Evolutionary conservation across 495 filamentous ascomycete genomes (phyloP).

Genomic region (Neurospora tetraspora): DNA sequence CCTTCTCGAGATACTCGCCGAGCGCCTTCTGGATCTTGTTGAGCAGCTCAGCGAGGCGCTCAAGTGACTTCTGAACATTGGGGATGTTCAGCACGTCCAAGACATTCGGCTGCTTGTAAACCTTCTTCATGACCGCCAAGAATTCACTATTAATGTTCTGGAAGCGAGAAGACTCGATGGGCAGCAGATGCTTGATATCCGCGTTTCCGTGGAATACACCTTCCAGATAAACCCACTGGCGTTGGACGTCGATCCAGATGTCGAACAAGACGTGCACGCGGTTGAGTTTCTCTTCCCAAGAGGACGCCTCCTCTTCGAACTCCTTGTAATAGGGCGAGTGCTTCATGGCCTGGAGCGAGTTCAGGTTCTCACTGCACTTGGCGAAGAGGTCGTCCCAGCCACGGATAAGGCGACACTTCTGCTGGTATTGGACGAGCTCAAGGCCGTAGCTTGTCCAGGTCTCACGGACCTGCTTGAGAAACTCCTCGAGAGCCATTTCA

Average conservation of each 20-base stretch:
- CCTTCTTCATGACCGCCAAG: conserved; percentile 95
- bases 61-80: conserved; percentile 88
- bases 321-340: conserved; percentile 99
- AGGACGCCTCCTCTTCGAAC: conserved; percentile 91
- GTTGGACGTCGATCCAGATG: conserved; percentile 98
- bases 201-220: conserved; percentile 97
- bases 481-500: conserved; percentile 97
- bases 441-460: conserved; percentile 92
- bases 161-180: conserved; percentile 90
- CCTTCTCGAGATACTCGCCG: conserved; percentile 95
- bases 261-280: conserved; percentile 95
- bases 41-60: conserved; percentile 85
- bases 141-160: conserved; percentile 99
- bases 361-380: conserved; percentile 95
- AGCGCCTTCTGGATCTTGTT: conserved; percentile 99
- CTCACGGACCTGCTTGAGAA: conserved; percentile 91
- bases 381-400: conserved; percentile 98
- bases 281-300: conserved; percentile 97
- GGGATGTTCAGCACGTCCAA: conserved; percentile 92
- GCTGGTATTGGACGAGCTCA: conserved; percentile 93
- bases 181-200: conserved; percentile 96
- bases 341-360: conserved; percentile 95
- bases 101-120: conserved; percentile 87
- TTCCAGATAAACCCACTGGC: conserved; percentile 98
- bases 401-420: conserved; percentile 91